Base-by-base conservation (phyloP, 495 filamentous ascomycete species). In the Lepraria neglecta region DNA sequence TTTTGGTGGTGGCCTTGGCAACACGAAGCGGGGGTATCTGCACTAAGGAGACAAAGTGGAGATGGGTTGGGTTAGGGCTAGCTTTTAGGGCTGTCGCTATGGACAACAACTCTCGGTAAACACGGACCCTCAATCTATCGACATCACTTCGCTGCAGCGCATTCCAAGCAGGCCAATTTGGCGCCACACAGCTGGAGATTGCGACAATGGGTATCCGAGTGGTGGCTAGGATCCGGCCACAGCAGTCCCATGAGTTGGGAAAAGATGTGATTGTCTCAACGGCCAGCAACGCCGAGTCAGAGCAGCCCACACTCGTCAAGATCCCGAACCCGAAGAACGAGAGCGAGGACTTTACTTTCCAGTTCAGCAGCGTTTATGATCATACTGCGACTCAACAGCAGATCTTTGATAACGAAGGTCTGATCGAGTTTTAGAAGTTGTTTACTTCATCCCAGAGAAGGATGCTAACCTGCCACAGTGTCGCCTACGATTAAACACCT, bases 311-410 rank as follows among this genome's bases (percentile, higher is more conserved):
- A 12, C 72, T 91, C 14, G 84, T 98, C 64, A 87, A 89, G 64
- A 96, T 98, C 68, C 94, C 94, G 24, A 97, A 90, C 72, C 92
- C 92, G 0, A 96, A 92, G 76, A 96, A 97, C 63, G 88, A 88
- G 63, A 77, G 81, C 6, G 94, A 98, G 69, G 86, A 89, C 61
- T 98, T 92, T 73, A 87, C 88, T 27, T 98, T 97, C 69, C 85
- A 92, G 33, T 98, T 97, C 82, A 96, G 91, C 78, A 82, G 88
- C 48, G 92, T 97, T 43, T 96, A 97, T 72, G 89, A 88, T 64
- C 81, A 85, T 61, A 72, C 81, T 48, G 84, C 87, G 3, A 82
- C 87, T 10, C 94, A 98, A 70, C 87, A 95, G 72, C 80, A 88
- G 59, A 74, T 98, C 38, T 98, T 96, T 67, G 87, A 91, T 52